A percentile compares a stretch with the other conserved stretches of the same genome.
Conservation (phyloP, 2,329 filamentous ascomycete species). For the Colletotrichum sp. region DNA sequence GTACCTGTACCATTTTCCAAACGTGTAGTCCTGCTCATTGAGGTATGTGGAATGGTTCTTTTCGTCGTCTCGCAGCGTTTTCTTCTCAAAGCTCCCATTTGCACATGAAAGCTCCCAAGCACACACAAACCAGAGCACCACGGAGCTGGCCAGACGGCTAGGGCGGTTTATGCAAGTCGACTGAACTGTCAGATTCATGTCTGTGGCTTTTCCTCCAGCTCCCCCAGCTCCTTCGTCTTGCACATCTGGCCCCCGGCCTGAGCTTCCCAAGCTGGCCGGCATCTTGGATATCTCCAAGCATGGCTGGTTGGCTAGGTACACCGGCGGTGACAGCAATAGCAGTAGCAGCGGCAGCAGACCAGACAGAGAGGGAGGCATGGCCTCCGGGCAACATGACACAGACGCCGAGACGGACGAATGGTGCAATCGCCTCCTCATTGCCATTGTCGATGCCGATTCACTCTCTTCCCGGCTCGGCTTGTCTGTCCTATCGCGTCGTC, state of each 20-base stretch:
- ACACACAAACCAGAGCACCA: background rate
- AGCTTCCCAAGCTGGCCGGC: background rate
- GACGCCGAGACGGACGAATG: background rate
- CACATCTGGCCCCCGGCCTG: background rate
- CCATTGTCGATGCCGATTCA: background rate
- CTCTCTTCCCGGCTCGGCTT: background rate
- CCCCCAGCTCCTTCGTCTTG: background rate
- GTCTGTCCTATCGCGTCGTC: background rate
- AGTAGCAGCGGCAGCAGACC: background rate
- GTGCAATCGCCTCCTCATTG: slow-evolving; percentile 1
- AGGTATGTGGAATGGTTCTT: slow-evolving; percentile 12
- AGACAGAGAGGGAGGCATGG: background rate
- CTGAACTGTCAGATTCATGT: background rate
- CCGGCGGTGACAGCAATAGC: background rate
- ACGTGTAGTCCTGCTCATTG: slow-evolving; percentile 17
- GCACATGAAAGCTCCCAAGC: background rate
- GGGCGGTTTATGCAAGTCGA: background rate
- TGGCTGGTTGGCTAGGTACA: background rate
- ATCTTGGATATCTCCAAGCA: slow-evolving; percentile 11
- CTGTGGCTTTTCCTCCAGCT: background rate
- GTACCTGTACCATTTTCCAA: background rate
- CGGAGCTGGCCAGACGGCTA: background rate
- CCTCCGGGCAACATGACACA: background rate
- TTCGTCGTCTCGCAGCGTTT: background rate
- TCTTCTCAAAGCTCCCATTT: background rate